phyloP scores from a whole-genome alignment of 2,329 filamentous ascomycete genomes.

The Didymella keratinophila region DNA sequence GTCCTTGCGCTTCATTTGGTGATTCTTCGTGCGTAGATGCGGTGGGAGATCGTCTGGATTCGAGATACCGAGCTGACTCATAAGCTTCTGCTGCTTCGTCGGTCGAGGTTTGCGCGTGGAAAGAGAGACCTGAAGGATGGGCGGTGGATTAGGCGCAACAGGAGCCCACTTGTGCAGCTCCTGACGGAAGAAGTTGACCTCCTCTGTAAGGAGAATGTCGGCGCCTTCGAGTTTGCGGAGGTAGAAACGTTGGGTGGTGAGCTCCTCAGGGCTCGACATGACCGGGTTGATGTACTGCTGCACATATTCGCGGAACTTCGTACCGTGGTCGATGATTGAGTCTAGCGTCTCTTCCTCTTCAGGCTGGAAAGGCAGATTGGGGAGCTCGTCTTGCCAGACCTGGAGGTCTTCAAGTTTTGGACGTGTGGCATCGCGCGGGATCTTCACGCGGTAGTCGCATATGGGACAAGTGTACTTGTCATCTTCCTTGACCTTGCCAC shows the following conservation, averaged over 20 bases:
- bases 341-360: conserved; percentile 89
- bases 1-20: conserved; percentile 67
- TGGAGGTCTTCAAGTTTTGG: conserved; percentile 93
- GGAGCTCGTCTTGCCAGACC: conserved; percentile 83
- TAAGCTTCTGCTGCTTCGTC: conserved; percentile 95
- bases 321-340: conserved; percentile 86
- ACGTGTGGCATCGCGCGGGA: conserved; percentile 92
- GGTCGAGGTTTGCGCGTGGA: conserved; percentile 95
- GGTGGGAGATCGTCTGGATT: conserved; percentile 91
- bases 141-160: conserved; percentile 84
- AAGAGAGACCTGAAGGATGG: conserved; percentile 83
- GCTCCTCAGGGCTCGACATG: conserved; percentile 82
- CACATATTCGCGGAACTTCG: conserved; percentile 84
- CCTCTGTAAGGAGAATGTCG: conserved; percentile 86
- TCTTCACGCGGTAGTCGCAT: conserved; percentile 96
- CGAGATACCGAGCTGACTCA: conserved; percentile 85
- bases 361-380: conserved; percentile 85
- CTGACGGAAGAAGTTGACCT: conserved; percentile 98
- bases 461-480: conserved; percentile 99
- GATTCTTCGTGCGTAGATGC: conserved; percentile 74
- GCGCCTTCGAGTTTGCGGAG: conserved; percentile 96
- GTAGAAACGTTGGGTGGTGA: conserved; percentile 91
- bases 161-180: conserved; percentile 95
- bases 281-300: conserved; percentile 80
- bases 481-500: conserved; percentile 97